These are phyloP conservation scores for Hawksworthiomyces lignivorus DNA, from an alignment of 2,329 filamentous ascomycete species.

Conservation along the genomic window DNA sequence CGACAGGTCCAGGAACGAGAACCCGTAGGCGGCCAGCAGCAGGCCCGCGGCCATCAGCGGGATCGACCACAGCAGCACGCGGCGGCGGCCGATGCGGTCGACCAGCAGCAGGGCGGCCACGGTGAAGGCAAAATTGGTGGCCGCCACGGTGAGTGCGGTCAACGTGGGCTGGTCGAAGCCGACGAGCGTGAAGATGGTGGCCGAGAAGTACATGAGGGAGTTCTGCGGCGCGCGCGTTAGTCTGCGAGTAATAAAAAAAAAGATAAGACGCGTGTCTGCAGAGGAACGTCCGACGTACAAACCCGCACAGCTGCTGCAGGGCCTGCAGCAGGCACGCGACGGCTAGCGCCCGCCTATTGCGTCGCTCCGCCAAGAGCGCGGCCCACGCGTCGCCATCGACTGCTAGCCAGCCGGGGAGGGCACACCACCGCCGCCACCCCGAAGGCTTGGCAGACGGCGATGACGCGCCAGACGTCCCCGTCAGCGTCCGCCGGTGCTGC, in stretches of 20 bases:
- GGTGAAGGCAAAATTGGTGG: constrained; percentile 77
- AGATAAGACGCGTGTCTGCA: too few species aligned
- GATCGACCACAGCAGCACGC: constrained; percentile 74
- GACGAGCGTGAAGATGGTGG: constrained; percentile 70
- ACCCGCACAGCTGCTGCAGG: constrained; percentile 81
- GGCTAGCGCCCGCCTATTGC: constrained; percentile 65
- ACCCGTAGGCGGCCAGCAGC: constrained; percentile 62
- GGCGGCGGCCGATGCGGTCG: constrained; percentile 69
- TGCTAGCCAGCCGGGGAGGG: constrained; percentile 10
- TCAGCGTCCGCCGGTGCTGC: neutral
- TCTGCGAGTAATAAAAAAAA: too few species aligned
- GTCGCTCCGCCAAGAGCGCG: constrained; percentile 49
- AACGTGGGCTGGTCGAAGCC: constrained; percentile 73
- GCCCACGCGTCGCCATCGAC: constrained; percentile 40
- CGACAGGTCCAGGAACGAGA: constrained; percentile 52
- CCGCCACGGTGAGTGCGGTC: constrained; percentile 68
- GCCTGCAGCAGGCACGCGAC: constrained; percentile 85
- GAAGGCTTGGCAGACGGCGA: constrained; percentile 11
- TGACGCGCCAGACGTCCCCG: neutral
- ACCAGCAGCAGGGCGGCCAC: constrained; percentile 68
- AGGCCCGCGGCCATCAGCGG: constrained; percentile 77
- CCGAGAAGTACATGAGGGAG: constrained; percentile 86
- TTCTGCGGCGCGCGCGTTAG: too few species aligned
- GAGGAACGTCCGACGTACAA: constrained; percentile 42
- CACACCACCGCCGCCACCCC: constrained; percentile 24